Percentiles rank a stretch among this genome's conserved stretches.
Conservation (phyloP, 225 moss, liverwort and hornwort species). For the Sphagnum tenellum region DNA sequence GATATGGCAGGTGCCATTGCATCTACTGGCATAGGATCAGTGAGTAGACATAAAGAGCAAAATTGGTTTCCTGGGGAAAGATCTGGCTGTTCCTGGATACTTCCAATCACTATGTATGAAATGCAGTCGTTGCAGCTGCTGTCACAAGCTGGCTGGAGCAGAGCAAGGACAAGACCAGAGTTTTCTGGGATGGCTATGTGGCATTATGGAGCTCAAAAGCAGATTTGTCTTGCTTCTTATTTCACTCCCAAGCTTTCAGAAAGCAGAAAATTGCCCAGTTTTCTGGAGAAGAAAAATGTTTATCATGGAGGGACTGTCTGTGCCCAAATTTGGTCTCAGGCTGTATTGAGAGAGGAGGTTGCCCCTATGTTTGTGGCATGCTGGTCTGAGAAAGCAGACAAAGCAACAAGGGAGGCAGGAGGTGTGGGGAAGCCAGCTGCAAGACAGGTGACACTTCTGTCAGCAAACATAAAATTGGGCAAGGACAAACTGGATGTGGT, state of each 20-base stretch:
- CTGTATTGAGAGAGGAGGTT: conserved; percentile 20
- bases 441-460: conserved; percentile 7
- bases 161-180: conserved; percentile 11
- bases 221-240: conserved; percentile 2
- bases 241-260: conserved; percentile 13
- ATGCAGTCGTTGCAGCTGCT: conserved; percentile 4
- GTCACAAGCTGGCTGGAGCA: conserved; percentile 12
- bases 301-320: conserved; percentile 23
- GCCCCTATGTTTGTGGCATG: conserved; percentile 15
- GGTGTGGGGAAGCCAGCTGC: conserved; percentile 9
- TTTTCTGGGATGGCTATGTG: conserved; percentile 10
- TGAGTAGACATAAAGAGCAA: conserved; percentile 27
- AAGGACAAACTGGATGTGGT: neutral
- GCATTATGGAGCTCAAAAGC: conserved; percentile 11
- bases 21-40: conserved; percentile 22
- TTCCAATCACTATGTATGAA: conserved; percentile 15
- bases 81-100: conserved; percentile 23
- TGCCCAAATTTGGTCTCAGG: conserved; percentile 28
- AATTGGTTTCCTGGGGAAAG: conserved; percentile 33
- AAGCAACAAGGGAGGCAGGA: neutral
- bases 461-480: too few relatives aligned
- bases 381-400: conserved; percentile 15
- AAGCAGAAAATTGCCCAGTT: conserved; percentile 18
- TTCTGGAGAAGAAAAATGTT: conserved; percentile 19
- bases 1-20: conserved; percentile 4